A percentile compares a stretch with the other conserved stretches of the same genome.
Conservation (phyloP, 495 filamentous ascomycete genomes). For the Penicillium cataractarum region DNA sequence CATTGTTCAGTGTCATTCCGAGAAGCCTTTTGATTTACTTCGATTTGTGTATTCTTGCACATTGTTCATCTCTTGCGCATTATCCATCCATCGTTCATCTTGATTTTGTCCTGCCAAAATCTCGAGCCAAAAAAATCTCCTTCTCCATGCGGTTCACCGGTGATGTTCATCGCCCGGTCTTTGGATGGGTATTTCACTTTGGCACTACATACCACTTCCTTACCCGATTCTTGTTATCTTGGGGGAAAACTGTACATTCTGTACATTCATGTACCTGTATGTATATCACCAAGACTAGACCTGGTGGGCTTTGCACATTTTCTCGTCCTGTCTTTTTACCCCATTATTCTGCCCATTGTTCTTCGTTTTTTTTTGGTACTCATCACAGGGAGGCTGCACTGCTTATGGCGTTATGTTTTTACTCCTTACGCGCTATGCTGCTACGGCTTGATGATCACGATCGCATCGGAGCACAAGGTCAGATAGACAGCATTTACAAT, state of each 20-base stretch:
- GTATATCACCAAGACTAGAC: constrained; percentile 2
- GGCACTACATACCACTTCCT: neutral
- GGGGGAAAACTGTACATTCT: neutral
- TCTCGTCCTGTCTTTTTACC: neutral
- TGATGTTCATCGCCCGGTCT: neutral
- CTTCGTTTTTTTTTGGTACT: neutral
- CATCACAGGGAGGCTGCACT: neutral
- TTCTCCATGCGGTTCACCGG: neutral
- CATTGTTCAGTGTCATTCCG: neutral
- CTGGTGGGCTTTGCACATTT: neutral
- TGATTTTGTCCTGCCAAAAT: neutral
- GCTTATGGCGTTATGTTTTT: neutral
- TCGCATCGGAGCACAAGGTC: neutral
- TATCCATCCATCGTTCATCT: no score
- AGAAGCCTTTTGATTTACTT: neutral
- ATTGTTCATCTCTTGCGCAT: neutral
- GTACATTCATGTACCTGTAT: neutral
- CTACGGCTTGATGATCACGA: neutral
- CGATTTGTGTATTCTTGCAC: neutral
- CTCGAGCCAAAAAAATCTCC: neutral
- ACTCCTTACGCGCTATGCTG: neutral
- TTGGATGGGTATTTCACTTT: neutral
- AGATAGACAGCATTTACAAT: neutral
- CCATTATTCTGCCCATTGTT: neutral
- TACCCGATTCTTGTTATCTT: neutral